A percentile compares a stretch with the other conserved stretches of the same genome.
These are phyloP conservation scores for Carex sylvatica DNA, from an alignment of 202 grass and related monocot genomes.

Conservation along the genomic window DNA sequence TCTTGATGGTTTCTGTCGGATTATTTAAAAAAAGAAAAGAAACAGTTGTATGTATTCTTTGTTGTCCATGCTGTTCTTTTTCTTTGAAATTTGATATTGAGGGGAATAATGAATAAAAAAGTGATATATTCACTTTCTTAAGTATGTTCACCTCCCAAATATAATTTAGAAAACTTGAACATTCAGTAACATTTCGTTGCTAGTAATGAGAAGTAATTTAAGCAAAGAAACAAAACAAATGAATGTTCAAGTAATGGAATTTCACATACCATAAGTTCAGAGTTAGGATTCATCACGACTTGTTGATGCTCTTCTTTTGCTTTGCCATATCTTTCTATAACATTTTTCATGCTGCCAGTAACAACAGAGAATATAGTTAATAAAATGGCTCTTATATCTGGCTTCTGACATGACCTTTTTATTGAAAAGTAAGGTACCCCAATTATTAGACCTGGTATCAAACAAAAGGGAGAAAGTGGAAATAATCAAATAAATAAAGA, in stretches of 20 bases:
- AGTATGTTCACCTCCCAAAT: neutral
- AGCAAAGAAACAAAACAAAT: neutral
- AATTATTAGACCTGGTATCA: neutral
- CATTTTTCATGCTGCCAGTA: slow-evolving; percentile 62
- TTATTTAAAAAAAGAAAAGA: too few relatives aligned
- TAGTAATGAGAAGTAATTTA: neutral
- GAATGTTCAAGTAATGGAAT: neutral
- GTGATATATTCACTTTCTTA: neutral
- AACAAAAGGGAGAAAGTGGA: neutral
- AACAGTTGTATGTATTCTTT: neutral
- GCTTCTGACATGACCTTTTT: neutral
- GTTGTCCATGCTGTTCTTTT: neutral
- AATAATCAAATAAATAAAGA: neutral
- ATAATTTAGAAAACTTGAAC: neutral
- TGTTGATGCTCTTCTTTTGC: slow-evolving; percentile 56
- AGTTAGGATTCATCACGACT: slow-evolving; percentile 36
- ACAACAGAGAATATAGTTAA: slow-evolving; percentile 5
- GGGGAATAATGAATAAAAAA: neutral
- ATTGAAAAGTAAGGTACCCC: neutral
- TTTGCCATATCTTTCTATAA: slow-evolving; percentile 64
- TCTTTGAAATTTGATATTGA: neutral
- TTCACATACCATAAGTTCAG: slow-evolving; percentile 63
- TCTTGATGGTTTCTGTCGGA: too few relatives aligned
- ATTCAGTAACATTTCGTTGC: neutral
- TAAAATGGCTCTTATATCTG: neutral